phyloP scores from a whole-genome alignment of 75 land plant genomes.

The Gnetum montanum region DNA sequence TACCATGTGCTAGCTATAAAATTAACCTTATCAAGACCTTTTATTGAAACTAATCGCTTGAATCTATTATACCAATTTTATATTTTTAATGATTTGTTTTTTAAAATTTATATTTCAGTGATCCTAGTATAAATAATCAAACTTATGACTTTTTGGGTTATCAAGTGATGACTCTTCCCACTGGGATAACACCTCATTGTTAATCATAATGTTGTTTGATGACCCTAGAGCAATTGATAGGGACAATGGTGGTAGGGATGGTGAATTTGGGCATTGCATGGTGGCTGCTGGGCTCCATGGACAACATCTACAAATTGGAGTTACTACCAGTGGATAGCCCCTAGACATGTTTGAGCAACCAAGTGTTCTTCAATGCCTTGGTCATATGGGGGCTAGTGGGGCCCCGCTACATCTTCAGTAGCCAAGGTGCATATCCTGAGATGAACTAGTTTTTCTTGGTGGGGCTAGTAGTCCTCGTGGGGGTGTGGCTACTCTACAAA shows the following conservation, averaged over 20 bases:
- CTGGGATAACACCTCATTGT: too few species aligned
- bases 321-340: constrained; percentile 23
- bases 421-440: constrained; percentile 29
- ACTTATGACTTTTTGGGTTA: too few species aligned
- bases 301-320: constrained; percentile 13
- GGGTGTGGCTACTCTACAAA: constrained; percentile 62
- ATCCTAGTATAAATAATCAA: too few species aligned
- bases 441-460: constrained; percentile 73
- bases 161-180: too few species aligned
- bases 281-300: constrained; percentile 4
- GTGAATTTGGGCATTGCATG: constrained; percentile 17
- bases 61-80: too few species aligned
- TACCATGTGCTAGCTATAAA: too few species aligned
- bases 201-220: too few species aligned
- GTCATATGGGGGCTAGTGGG: constrained; percentile 90
- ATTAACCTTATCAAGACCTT: too few species aligned
- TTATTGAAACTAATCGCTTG: too few species aligned
- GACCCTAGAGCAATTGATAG: constrained; percentile 25
- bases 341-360: constrained; percentile 59
- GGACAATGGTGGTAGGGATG: constrained; percentile 25
- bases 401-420: constrained; percentile 59
- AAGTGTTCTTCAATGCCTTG: constrained; percentile 72
- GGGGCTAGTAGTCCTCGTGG: constrained; percentile 48
- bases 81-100: too few species aligned
- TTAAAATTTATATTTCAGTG: too few species aligned